Evolutionary conservation across 2,329 filamentous ascomycete genomes (phyloP), one percentile per base, ranked within the genome.

Genomic region (Laburnicola sp.): DNA sequence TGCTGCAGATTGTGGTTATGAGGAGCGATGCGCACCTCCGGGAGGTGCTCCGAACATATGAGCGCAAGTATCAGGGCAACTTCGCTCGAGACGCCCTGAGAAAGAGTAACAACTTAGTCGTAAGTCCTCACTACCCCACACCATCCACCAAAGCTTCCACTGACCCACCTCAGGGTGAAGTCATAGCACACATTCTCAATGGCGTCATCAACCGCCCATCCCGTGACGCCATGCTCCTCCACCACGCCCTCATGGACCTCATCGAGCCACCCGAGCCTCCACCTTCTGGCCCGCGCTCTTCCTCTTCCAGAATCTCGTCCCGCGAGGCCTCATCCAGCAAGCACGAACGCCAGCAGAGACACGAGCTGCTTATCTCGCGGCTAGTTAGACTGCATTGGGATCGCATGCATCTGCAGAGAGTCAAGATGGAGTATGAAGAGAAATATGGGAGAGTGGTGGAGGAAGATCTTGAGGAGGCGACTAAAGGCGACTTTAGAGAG

Each of bases 121-220:
- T 96, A 82, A 75, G 91, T 86, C 22, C 46, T 28, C 23, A 6
- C 9, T 5, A 45, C 30, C 22, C 10, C 8, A 10, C 28, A 21
- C 6, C 44, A 6, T n/a, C 21, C 5, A 23, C 11, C 16, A 23
- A 4, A 11, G 27, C 26, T 22, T 9, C 8, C 4, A 11, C 47
- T 44, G 2, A 40, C 26, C 3, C 7, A 9, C 5, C 10, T 6
- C 61, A 97, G 92, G 94, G 94, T 58, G 94, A 99, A 76, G 86
- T 96, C 21, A 85, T 97, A 32, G 90, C 91, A 0, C 94, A 97
- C 74, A 90, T 97, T 62, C 86, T 99, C 66, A 97, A 97, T 75
- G 94, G 94, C 65, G 86, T 96, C 50, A 96, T 97, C 77, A 97
- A 97, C 76, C 89, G 89, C 52, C 92, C 94, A 4, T 91, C 96